A percentile compares a stretch with the other conserved stretches of the same genome.
Conservation (phyloP, 75 land plant genomes). For the Sequoia sempervirens region DNA sequence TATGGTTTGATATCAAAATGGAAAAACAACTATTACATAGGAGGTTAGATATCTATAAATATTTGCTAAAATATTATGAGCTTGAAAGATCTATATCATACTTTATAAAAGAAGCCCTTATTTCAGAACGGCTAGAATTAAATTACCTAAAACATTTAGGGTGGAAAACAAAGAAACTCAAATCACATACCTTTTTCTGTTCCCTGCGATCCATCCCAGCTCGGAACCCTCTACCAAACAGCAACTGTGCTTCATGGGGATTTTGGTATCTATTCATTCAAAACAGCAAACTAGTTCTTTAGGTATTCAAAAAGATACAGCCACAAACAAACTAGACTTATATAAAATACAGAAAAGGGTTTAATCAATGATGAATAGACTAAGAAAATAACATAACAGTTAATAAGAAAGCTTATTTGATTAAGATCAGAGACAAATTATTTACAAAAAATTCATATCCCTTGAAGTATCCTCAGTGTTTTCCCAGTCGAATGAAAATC, state of each 20-base stretch:
- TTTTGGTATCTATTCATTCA: constrained; percentile 60
- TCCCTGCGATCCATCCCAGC: constrained; percentile 98
- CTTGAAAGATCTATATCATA: not conserved
- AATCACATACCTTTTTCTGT: constrained; percentile 74
- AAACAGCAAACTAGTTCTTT: not conserved
- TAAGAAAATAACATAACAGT: not conserved
- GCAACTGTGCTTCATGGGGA: constrained; percentile 92
- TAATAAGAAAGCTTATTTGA: not conserved
- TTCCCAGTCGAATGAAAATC: constrained; percentile 99
- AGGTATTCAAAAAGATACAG: not conserved
- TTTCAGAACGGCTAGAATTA: not conserved
- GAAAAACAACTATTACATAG: not conserved
- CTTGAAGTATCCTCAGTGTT: constrained; percentile 97
- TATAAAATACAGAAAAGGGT: not conserved
- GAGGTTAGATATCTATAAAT: not conserved
- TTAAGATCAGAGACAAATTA: not conserved
- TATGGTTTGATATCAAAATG: not conserved
- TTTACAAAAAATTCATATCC: constrained; percentile 84
- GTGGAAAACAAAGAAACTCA: not conserved
- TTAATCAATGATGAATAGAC: not conserved
- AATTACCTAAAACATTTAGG: not conserved
- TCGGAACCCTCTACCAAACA: constrained; percentile 93
- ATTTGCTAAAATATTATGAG: not conserved
- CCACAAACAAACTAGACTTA: not conserved
- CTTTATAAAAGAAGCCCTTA: not conserved